These are phyloP conservation scores for Xylariaceae sp. DNA, from an alignment of 2,329 filamentous ascomycete species.

Conservation along the genomic window DNA sequence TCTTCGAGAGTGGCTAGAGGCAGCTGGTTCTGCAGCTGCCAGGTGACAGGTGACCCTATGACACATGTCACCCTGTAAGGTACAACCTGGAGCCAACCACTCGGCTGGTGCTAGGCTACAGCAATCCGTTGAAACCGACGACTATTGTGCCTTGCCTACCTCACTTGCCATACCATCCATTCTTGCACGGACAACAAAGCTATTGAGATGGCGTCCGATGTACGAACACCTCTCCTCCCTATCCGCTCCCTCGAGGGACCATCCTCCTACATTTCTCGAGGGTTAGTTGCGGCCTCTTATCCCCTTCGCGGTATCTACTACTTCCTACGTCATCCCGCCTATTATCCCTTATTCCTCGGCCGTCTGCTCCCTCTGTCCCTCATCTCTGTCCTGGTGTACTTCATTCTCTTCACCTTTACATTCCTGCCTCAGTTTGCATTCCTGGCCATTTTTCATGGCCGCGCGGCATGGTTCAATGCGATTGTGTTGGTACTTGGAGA, in stretches of 20 bases:
- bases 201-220: too few species aligned
- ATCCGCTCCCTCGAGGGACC: constrained; percentile 31
- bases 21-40: too few species aligned
- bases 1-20: too few species aligned
- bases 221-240: too few species aligned
- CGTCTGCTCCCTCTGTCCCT: constrained; percentile 77
- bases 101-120: too few species aligned
- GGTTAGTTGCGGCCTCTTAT: constrained; percentile 47
- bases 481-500: constrained; percentile 84
- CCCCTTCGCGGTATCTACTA: constrained; percentile 74
- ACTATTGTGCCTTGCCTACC: too few species aligned
- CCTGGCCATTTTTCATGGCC: constrained; percentile 82
- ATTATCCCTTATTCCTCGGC: constrained; percentile 75
- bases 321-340: constrained; percentile 71
- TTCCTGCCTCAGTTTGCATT: constrained; percentile 89
- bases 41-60: too few species aligned
- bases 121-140: too few species aligned
- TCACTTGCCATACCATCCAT: too few species aligned
- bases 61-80: too few species aligned
- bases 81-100: too few species aligned
- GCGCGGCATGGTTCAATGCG: constrained; percentile 85
- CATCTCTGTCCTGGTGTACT: constrained; percentile 77
- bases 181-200: too few species aligned
- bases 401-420: constrained; percentile 81
- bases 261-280: constrained; percentile 41